Percentiles rank a stretch among this genome's conserved stretches.
phyloP scores from a whole-genome alignment of 768 basidiomycete species.

The Rickenella mellea region DNA sequence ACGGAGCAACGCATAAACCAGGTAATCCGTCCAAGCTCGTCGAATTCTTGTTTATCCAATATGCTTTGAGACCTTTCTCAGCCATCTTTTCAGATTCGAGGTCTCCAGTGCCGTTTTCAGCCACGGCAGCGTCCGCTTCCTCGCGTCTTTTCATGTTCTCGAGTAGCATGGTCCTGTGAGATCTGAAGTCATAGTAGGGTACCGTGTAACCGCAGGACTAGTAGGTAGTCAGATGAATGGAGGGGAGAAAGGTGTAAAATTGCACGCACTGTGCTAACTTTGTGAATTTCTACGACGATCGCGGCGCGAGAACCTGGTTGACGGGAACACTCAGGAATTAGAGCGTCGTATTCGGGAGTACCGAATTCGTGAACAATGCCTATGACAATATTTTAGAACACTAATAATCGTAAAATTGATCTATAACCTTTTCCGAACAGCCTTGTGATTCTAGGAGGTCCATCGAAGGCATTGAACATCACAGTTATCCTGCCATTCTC shows the following conservation, averaged over 20 bases:
- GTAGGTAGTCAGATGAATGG: background rate
- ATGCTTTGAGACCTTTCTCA: conserved; percentile 40
- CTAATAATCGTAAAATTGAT: background rate
- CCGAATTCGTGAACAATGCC: conserved; percentile 56
- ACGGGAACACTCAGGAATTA: conserved; percentile 36
- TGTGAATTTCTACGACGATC: conserved; percentile 51
- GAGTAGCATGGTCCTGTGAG: conserved; percentile 44
- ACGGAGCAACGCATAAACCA: conserved; percentile 20
- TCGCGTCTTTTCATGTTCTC: conserved; percentile 38
- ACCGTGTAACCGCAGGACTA: conserved; percentile 64
- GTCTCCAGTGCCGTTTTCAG: conserved; percentile 6
- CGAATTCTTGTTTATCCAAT: conserved; percentile 43
- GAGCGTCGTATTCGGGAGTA: conserved; percentile 45
- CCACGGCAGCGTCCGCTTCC: conserved; percentile 23
- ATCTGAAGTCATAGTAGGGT: conserved; percentile 48
- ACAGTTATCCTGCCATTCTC: conserved; percentile 57
- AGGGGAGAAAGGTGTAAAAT: background rate
- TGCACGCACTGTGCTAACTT: conserved; percentile 37
- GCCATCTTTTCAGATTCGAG: conserved; percentile 5
- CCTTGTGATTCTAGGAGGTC: conserved; percentile 47
- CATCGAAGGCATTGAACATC: conserved; percentile 53
- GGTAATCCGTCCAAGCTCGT: conserved; percentile 50
- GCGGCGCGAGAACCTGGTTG: conserved; percentile 50
- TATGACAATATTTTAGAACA: conserved; percentile 12
- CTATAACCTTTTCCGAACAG: conserved; percentile 45